Evolutionary conservation across 495 filamentous ascomycete species (phyloP).

Genomic region (Cercophora newfieldiana): DNA sequence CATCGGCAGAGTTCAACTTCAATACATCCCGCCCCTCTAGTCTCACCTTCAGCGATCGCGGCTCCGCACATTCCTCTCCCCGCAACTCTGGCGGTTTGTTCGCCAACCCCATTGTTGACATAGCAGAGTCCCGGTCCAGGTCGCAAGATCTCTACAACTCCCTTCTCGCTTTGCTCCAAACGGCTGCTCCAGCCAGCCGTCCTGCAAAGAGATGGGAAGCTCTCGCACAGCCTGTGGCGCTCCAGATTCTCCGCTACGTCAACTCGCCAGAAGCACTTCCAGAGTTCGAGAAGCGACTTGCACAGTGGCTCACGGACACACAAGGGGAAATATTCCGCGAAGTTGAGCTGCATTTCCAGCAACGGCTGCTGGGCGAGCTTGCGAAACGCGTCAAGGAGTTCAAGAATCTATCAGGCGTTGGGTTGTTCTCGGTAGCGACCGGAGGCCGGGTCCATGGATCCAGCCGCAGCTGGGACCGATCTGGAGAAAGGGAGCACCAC

Average conservation of each 20-base stretch:
- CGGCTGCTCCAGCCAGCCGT: constrained; percentile 35
- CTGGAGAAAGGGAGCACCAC: constrained; percentile 16
- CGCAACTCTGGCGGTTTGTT: constrained; percentile 43
- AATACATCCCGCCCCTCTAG: constrained; percentile 46
- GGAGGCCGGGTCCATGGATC: constrained; percentile 33
- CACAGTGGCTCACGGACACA: constrained; percentile 34
- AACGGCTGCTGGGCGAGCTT: constrained; percentile 43
- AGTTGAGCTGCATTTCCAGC: constrained; percentile 43
- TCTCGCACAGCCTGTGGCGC: constrained; percentile 45
- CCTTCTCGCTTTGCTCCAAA: constrained; percentile 48
- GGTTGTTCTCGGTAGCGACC: constrained; percentile 54
- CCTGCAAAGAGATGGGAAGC: constrained; percentile 42
- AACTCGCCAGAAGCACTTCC: constrained; percentile 46
- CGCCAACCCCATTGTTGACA: constrained; percentile 27
- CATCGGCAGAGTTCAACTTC: constrained; percentile 36
- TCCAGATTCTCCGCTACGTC: constrained; percentile 55
- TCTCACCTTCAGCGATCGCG: constrained; percentile 44
- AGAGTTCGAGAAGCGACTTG: constrained; percentile 47
- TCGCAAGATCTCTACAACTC: constrained; percentile 43
- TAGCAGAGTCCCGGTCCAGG: constrained; percentile 35
- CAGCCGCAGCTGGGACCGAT: constrained; percentile 1
- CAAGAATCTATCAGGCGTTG: constrained; percentile 48
- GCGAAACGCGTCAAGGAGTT: constrained; percentile 50
- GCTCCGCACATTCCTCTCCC: constrained; percentile 47
- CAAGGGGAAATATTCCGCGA: constrained; percentile 38